Evolutionary conservation across 176 grass and related monocot genomes (phyloP).

Genomic region (barley (Hordeum vulgare)): DNA sequence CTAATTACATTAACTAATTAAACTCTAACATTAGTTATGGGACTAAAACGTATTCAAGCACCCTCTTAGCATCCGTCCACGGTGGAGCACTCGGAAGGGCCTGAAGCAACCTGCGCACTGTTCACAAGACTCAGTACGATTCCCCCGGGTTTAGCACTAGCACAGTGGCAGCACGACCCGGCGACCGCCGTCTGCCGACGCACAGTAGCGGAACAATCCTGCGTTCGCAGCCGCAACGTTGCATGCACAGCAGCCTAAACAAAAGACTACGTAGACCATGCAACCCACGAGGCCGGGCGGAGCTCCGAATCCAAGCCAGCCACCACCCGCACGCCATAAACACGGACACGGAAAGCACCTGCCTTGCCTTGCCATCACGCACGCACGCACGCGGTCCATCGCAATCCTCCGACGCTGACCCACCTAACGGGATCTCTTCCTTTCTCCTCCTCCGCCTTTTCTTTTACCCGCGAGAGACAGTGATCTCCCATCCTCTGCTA

Average conservation of each 20-base stretch:
- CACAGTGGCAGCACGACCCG: not conserved
- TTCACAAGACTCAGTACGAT: not conserved
- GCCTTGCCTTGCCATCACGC: not conserved
- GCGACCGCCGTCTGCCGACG: not conserved
- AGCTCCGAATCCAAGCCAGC: not conserved
- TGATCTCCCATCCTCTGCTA: not conserved
- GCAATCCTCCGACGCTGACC: not conserved
- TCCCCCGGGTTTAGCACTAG: not conserved
- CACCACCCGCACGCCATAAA: not conserved
- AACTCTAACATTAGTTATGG: too few species aligned
- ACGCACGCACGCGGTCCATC: not conserved
- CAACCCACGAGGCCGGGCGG: not conserved
- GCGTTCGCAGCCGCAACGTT: not conserved
- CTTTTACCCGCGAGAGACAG: not conserved
- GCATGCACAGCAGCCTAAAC: not conserved
- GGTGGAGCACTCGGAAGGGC: too few species aligned
- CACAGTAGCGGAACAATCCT: not conserved
- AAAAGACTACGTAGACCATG: too few species aligned
- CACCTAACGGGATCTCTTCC: constrained; percentile 2
- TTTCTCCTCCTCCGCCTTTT: not conserved
- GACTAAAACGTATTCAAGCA: too few species aligned
- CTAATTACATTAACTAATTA: too few species aligned
- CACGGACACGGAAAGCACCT: constrained; percentile 1
- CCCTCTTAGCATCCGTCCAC: too few species aligned
- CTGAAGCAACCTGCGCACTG: constrained; percentile 16